Evolutionary conservation across 108 stramenopile genomes (phyloP), one percentile per base, ranked within the genome.

Genomic region (Asterionellopsis glacialis): DNA sequence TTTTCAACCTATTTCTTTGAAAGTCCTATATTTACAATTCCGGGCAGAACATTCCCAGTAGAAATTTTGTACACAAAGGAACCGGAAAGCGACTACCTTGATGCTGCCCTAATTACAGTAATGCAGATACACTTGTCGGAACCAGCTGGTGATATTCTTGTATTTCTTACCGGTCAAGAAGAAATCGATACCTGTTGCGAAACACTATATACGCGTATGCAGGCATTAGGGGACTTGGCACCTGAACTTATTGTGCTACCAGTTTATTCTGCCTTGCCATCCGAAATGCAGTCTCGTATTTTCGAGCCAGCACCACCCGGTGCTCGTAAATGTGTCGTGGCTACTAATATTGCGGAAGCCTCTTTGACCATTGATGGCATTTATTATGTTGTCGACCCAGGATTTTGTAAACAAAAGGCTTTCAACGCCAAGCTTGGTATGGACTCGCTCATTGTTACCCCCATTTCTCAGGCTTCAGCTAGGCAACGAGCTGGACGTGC

Each of bases 281-380:
- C 93, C 14, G 98, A 99, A 76, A 97, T 99, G 95, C 98, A 99
- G 69, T 95, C 94, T 14, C 85, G 97, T 21, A 99, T 99, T 60
- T 99, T 99, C 73, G 98, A 99, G 63, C 96, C 96, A 7, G 95
- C 98, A 41, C 98, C 98, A 9, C 58, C 75, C 13, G 96, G 97
- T 19, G 60, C 95, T 4, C 87, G 98, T 39, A 99, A 98, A 70
- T 91, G 88, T 57, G 82, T 99, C 0, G 93, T 99, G 11, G 97
- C 99, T 16, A 99, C 97, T 16, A 99, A 99, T 64, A 99, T 99
- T 67, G 98, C 98, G 18, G 98, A 99, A 73, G 97, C 98, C 10
- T 97, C 96, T 9, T 67, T 99, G 56, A 99, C 98, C 26, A 97
- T 99, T 67, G 98, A 99, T 74, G 98, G 98, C 4, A 97, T 99